A percentile compares a stretch with the other conserved stretches of the same genome.
Evolutionary conservation across 345 rosid species (phyloP).

Genomic region (Euphorbia tirucalli): DNA sequence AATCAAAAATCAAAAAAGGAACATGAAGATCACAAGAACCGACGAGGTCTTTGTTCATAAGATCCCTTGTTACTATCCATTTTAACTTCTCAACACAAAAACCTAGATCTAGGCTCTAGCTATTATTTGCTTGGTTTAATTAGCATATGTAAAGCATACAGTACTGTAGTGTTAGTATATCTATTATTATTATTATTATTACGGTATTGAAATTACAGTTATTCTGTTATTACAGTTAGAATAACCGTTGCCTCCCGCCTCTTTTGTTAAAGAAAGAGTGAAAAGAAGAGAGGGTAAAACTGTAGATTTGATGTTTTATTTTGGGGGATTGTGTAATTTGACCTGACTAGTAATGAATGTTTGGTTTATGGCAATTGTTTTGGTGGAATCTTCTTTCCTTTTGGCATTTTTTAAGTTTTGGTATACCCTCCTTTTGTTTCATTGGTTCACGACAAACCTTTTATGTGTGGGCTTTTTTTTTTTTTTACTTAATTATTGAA

Average conservation of each 20-base stretch:
- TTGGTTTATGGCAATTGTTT: slow-evolving; percentile 11
- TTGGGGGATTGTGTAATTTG: slow-evolving; percentile 17
- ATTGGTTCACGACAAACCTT: slow-evolving; percentile 6
- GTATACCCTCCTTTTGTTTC: slow-evolving; percentile 11
- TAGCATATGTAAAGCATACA: not conserved
- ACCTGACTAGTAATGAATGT: slow-evolving; percentile 24
- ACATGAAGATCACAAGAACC: slow-evolving; percentile 3
- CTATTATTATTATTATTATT: too few species aligned
- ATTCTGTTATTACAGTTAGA: slow-evolving; percentile 43
- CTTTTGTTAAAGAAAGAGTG: not conserved
- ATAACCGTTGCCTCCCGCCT: slow-evolving; percentile 12
- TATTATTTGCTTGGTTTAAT: not conserved
- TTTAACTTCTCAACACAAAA: slow-evolving; percentile 34
- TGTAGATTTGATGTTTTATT: not conserved
- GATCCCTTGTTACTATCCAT: slow-evolving; percentile 41
- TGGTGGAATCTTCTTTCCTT: slow-evolving; percentile 33
- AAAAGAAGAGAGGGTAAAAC: not conserved
- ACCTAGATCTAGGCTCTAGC: slow-evolving; percentile 14
- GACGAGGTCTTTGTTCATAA: slow-evolving; percentile 34
- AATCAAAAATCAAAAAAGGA: slow-evolving; percentile 29
- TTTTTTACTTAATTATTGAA: not conserved
- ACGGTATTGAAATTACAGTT: slow-evolving; percentile 11
- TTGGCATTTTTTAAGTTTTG: slow-evolving; percentile 23
- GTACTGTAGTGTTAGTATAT: too few species aligned
- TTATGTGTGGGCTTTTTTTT: not conserved